These are phyloP conservation scores for Eucalyptus polyanthemos DNA, from an alignment of 345 rosid genomes.

Conservation along the genomic window DNA sequence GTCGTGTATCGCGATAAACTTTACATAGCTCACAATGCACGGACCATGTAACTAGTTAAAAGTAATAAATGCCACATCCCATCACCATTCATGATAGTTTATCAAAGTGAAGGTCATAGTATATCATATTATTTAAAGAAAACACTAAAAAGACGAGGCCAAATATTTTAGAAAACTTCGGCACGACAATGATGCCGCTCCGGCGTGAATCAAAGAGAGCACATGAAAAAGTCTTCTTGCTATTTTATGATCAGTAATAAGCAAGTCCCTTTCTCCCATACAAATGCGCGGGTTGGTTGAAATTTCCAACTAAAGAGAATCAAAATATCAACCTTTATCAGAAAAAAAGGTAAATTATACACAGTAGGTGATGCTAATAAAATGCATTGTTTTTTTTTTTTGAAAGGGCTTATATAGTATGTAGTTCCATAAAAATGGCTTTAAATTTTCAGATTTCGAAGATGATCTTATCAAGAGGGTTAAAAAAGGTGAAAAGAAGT, in stretches of 20 bases:
- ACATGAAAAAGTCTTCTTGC: neutral
- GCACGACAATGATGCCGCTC: rapidly evolving
- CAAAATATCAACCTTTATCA: neutral
- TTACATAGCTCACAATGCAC: too few relatives aligned
- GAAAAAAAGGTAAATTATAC: neutral
- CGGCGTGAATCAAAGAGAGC: neutral
- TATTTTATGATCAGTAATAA: neutral
- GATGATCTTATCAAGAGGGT: neutral
- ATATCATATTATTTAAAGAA: neutral
- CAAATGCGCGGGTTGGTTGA: neutral
- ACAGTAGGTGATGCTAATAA: neutral
- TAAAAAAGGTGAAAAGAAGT: neutral
- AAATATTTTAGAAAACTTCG: neutral
- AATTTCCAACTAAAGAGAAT: neutral
- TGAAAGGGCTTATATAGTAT: neutral
- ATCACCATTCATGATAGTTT: neutral
- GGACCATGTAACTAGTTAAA: neutral
- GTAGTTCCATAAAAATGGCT: neutral
- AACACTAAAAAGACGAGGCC: neutral
- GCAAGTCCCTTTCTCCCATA: neutral
- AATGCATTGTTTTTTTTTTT: neutral
- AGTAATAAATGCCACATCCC: neutral
- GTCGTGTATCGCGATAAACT: too few relatives aligned
- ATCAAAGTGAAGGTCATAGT: too few relatives aligned
- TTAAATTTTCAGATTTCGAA: neutral